Evolutionary conservation across 1,284 basidiomycete species (phyloP), one percentile per base, ranked within the genome.

Genomic region (Rhodotorula sp.): DNA sequence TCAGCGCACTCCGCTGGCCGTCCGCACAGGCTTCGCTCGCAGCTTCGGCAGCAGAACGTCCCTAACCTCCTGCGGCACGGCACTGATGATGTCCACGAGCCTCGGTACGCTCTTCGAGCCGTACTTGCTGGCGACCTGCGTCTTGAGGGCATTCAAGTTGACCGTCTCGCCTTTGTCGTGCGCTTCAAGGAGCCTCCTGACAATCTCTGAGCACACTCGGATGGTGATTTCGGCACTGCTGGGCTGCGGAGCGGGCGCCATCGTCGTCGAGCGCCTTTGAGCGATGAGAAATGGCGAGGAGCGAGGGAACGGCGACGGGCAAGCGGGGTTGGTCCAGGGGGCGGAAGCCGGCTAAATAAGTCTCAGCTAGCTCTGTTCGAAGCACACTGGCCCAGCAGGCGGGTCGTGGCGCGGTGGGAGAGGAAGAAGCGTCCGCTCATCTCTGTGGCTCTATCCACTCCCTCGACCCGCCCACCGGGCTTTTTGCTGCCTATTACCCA

Each of bases 11-110:
- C 96, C 96, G 80, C 91, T 94, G 4, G 96, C 96, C n/a, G 94
- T 98, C 75, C 96, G 84, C 63, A 99, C 92, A 10, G 96, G 96
- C 77, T 97, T 88, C 22, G 96, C 96, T 76, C 88, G 90, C 71
- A 99, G 83, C 78, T 90, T 94, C 2, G 94, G 94, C 58, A 97
- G 82, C 37, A 99, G 82, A 10, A 88, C 87, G 77, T 93, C 93
- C 81, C 95, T 94, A 83, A 95, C 93, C 61, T 96, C 93, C 78
- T 98, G 94, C 6, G 96, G 96, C 63, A 99, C 96, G 37, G 96
- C 95, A 72, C 93, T 93, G 80, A 99, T 94, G 77, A 99, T 96
- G 80, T 99, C 96, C 55, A 98, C 95, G 40, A 99, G 85, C 59
- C 95, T 83, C 0, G 96, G 96, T 0, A 95, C 90, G 46, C 91